Evolutionary conservation across 1,139 yeast genomes (phyloP), one percentile per base, ranked within the genome.

Genomic region (Blastobotrys raffinosifermentans): DNA sequence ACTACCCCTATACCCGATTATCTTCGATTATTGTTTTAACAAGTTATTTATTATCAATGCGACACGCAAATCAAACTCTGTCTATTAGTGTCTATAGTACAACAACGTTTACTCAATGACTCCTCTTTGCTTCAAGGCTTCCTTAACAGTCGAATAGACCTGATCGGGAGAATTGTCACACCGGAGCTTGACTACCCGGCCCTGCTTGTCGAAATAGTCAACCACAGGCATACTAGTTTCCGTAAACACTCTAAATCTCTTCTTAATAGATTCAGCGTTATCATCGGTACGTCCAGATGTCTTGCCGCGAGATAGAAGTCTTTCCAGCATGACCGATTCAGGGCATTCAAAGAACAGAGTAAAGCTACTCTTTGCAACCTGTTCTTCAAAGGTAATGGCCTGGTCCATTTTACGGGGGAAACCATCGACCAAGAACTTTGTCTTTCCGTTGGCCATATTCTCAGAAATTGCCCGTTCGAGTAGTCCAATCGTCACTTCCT

Each of bases 351-450:
- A 91, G 69, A 85, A 91, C 43, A 91, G 70, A 1, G 94, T 83
- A 63, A 87, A 77, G 31, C 83, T 70, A 36, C 91, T 77, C 5
- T 55, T 75, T 33, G 85, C 89, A 34, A 91, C 77, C 45, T 77
- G 71, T 39, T 82, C 75, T 64, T 91, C 98, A 60, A 91, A 91
- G 22, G 91, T 83, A 34, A 83, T 46, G 0, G 97, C 97, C 66
- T 91, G 98, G 64, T 91, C 98, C 96, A 91, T 89, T 61, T 89
- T 86, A 59, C 98, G 75, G 27, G 98, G 98, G 74, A 91, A 91
- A 1, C 98, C 98, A 60, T 91, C 98, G 39, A 91, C 77, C 54
- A 91, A 67, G 60, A 89, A 91, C 47, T 71, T 69, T 19, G 65
- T 63, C 40, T 71, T 71, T 1, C 94, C 94, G 23, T 67, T 56